Conservation (phyloP, 441 rosid genomes). For the Euphorbia celastroides region DNA sequence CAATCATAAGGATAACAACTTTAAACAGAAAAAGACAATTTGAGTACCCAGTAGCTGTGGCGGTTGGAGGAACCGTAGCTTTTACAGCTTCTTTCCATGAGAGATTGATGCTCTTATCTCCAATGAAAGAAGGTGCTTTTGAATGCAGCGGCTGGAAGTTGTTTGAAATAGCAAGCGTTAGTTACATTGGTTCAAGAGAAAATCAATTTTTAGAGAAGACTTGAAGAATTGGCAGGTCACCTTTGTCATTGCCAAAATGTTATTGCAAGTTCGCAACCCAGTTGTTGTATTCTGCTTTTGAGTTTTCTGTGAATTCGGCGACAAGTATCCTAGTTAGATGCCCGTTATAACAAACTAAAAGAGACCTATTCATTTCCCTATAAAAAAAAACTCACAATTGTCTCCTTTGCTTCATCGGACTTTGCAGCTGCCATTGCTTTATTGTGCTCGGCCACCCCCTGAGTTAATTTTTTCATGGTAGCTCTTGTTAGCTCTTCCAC, state of each 20-base stretch:
- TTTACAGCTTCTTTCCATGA: slow-evolving; percentile 91
- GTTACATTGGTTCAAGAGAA: neutral
- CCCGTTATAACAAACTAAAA: neutral
- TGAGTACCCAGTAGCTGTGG: slow-evolving; percentile 49
- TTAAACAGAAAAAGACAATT: neutral
- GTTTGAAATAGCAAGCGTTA: slow-evolving; percentile 13
- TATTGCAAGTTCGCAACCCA: slow-evolving; percentile 91
- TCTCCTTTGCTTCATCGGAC: slow-evolving; percentile 82
- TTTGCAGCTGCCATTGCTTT: slow-evolving; percentile 93
- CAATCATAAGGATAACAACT: no score
- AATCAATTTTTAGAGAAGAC: slow-evolving; percentile 1
- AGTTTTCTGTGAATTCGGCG: slow-evolving; percentile 53
- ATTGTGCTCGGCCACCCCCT: slow-evolving; percentile 91
- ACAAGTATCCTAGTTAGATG: slow-evolving; percentile 6
- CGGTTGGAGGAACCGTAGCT: slow-evolving; percentile 43
- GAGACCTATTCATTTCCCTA: neutral
- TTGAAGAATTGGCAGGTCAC: slow-evolving; percentile 27
- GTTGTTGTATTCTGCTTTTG: slow-evolving; percentile 80
- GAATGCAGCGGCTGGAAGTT: slow-evolving; percentile 71
- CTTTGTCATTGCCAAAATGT: slow-evolving; percentile 96
- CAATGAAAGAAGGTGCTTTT: slow-evolving; percentile 81
- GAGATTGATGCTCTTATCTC: slow-evolving; percentile 73
- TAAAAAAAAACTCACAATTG: slow-evolving; percentile 55
- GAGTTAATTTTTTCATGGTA: slow-evolving; percentile 88
- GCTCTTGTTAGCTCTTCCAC: slow-evolving; percentile 92